Evolutionary conservation across 805 yeast genomes (phyloP), one percentile per base, ranked within the genome.

Genomic region (Scheffersomyces amazonensis): DNA sequence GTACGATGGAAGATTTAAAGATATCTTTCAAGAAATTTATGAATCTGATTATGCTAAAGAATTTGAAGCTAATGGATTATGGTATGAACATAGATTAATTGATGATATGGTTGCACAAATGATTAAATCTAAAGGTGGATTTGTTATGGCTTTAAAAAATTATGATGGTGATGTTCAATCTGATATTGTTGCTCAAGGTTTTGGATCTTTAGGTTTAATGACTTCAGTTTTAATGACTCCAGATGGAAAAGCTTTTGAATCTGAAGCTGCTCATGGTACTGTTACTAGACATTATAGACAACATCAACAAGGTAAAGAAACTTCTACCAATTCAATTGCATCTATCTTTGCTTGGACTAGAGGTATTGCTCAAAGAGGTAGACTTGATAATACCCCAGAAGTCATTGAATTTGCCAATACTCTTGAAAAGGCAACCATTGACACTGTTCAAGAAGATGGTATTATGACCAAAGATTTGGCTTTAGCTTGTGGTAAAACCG

Each of bases 31-130:
- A 60, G 79, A 74, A 43, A 58, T 84, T 36, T 85, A 75, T 51
- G 87, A 80, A 36, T 39, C 69, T 13, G 66, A 69, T 31, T 85
- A 84, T 65, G 73, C 76, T 52, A 13, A 62, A 9, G 61, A 73
- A 39, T 83, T 83, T 50, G 87, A 82, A 52, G 61, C 64, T 11
- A 66, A 68, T 23, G 84, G 83, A 16, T 74, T 85, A 47, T 75
- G 78, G 70, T 85, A 83, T 52, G 90, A 85, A 60, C 93, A 85
- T 62, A 76, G 93, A 62, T 72, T 85, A 56, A 85, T 85, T 46
- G 93, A 85, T 61, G 93, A 85, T 58, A 85, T 85, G 89, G 93
- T 85, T 43, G 91, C 91, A 4, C 93, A 85, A 64, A 85, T 85
- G 93, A 64, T 85, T 56, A 85, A 85, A 62, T 84, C 91, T 18